phyloP scores from a whole-genome alignment of 257 asterid species.

The Solanum pinnatisectum region DNA sequence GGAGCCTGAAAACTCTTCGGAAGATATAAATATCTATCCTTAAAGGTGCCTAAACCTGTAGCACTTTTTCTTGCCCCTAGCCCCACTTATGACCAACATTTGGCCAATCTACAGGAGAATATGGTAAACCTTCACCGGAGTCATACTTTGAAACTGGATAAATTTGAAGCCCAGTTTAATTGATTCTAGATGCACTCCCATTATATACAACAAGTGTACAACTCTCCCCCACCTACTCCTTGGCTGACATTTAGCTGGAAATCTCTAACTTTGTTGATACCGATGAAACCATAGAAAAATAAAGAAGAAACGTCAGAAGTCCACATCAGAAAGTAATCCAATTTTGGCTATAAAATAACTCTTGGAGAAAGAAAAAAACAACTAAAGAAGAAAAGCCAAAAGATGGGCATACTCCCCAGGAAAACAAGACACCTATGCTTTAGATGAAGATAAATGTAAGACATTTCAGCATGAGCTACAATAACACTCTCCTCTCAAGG shows the following conservation, averaged over 20 bases:
- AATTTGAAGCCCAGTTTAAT: neutral
- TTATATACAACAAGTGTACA: neutral
- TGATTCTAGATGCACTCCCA: neutral
- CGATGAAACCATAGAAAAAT: neutral
- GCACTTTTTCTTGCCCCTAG: conserved; percentile 63
- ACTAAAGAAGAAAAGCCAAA: neutral
- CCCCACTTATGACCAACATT: conserved; percentile 61
- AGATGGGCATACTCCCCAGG: neutral
- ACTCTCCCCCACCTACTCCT: conserved; percentile 34
- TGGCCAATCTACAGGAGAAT: conserved; percentile 75
- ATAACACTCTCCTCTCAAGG: neutral
- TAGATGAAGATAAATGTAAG: neutral
- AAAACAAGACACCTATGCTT: neutral
- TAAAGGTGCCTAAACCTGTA: conserved; percentile 27
- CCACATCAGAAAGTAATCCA: neutral
- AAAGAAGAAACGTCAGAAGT: neutral
- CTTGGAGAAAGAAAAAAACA: neutral
- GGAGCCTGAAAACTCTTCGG: conserved; percentile 19
- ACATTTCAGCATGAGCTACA: neutral
- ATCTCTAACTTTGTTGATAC: too few relatives aligned
- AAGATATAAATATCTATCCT: conserved; percentile 55
- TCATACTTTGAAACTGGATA: conserved; percentile 18
- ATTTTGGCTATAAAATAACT: neutral
- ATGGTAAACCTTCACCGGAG: conserved; percentile 68
- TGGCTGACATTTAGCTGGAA: neutral